A percentile compares a stretch with the other conserved stretches of the same genome.
These are phyloP conservation scores for Xylaria castorea DNA, from an alignment of 495 filamentous ascomycete genomes.

Conservation along the genomic window DNA sequence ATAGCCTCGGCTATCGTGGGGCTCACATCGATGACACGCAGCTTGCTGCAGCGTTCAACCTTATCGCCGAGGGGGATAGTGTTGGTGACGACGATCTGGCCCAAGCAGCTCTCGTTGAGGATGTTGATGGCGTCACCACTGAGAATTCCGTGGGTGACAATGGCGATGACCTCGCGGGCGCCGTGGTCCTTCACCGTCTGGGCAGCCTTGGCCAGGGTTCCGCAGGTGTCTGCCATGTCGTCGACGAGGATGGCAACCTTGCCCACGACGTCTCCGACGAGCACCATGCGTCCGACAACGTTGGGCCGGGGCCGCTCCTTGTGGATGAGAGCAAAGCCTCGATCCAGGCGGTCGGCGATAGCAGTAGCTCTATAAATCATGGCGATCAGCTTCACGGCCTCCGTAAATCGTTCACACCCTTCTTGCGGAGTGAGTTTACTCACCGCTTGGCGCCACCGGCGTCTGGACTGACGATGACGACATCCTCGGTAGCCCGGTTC, in stretches of 20 bases:
- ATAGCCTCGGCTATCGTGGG: conserved; percentile 77
- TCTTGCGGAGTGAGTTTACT: conserved; percentile 31
- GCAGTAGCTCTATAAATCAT: conserved; percentile 73
- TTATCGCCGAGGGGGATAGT: conserved; percentile 92
- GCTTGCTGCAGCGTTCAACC: conserved; percentile 68
- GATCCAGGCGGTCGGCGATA: conserved; percentile 92
- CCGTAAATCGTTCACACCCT: background rate
- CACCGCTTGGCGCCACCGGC: conserved; percentile 96
- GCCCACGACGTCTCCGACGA: conserved; percentile 68
- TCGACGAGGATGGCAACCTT: conserved; percentile 79
- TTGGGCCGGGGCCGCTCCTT: conserved; percentile 96
- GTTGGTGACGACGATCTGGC: conserved; percentile 89
- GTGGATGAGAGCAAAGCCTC: conserved; percentile 97
- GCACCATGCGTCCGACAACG: conserved; percentile 94
- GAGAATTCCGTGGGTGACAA: conserved; percentile 95
- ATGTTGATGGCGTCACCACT: conserved; percentile 91
- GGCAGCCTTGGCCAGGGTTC: conserved; percentile 76
- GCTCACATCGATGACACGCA: conserved; percentile 92
- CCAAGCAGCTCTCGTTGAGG: conserved; percentile 81
- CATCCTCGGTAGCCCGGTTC: conserved; percentile 80
- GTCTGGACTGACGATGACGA: conserved; percentile 95
- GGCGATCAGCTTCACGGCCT: conserved; percentile 7
- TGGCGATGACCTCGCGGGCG: conserved; percentile 85
- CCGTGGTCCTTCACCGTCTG: conserved; percentile 89
- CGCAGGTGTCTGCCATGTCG: conserved; percentile 95